Conservation (phyloP, 306 rosid species). For the Quercus variabilis region DNA sequence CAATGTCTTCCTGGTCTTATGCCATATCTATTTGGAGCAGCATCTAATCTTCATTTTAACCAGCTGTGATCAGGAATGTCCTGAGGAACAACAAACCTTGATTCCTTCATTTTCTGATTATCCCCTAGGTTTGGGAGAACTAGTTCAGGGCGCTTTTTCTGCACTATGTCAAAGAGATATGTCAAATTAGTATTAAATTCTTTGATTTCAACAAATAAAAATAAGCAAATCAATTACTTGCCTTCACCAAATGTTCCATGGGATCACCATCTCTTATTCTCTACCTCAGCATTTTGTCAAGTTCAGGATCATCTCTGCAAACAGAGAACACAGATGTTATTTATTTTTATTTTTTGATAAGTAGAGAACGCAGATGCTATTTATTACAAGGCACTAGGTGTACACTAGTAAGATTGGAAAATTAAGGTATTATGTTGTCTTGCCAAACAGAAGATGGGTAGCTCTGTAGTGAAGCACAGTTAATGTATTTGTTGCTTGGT, state of each 20-base stretch:
- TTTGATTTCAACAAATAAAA: neutral
- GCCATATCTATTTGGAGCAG: no score
- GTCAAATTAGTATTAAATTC: constrained; percentile 15
- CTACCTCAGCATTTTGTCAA: no score
- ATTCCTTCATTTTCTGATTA: constrained; percentile 66
- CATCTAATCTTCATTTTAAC: constrained; percentile 49
- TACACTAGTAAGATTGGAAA: neutral
- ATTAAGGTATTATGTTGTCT: neutral
- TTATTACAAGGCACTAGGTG: no score
- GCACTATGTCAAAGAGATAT: constrained; percentile 12
- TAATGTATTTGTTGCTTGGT: no score
- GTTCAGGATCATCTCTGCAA: no score
- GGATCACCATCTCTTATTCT: no score
- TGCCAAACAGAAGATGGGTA: neutral
- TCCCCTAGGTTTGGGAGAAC: constrained; percentile 67
- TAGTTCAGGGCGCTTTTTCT: constrained; percentile 60
- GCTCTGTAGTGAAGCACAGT: no score
- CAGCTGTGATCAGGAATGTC: constrained; percentile 82
- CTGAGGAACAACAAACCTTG: constrained; percentile 82
- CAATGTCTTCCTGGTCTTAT: constrained; percentile 91
- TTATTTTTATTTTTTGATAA: no score
- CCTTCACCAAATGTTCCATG: no score
- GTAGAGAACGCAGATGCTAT: no score
- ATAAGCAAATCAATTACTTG: no score
- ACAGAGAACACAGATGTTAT: no score